Evolutionary conservation across 2,329 filamentous ascomycete genomes (phyloP).

Genomic region (Byssothecium circinans): DNA sequence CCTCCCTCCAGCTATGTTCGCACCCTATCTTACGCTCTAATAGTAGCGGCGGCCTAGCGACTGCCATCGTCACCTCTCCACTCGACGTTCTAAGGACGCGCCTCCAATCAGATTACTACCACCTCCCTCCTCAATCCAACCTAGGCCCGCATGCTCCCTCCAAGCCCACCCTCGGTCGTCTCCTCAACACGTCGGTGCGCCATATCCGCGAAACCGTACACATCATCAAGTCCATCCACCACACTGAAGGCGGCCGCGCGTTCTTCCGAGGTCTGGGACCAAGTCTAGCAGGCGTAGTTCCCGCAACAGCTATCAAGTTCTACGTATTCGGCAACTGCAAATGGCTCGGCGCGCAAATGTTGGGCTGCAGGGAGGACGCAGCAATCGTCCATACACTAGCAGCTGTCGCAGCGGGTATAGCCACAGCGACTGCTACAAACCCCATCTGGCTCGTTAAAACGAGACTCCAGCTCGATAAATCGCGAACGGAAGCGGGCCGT

Average conservation of each 20-base stretch:
- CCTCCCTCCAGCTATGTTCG: neutral
- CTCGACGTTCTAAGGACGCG: neutral
- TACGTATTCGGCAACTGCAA: conserved; percentile 46
- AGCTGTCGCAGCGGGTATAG: conserved; percentile 40
- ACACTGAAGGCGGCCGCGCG: conserved; percentile 42
- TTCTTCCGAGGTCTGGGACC: conserved; percentile 44
- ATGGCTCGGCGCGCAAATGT: conserved; percentile 32
- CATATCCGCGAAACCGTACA: conserved; percentile 37
- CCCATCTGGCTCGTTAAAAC: conserved; percentile 44
- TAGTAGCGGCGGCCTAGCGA: conserved; percentile 3
- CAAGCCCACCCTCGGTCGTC: neutral
- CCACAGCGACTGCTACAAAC: conserved; percentile 42
- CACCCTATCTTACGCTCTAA: neutral
- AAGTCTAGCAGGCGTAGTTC: conserved; percentile 44
- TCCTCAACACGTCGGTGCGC: conserved; percentile 2
- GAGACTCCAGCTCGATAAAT: conserved; percentile 15
- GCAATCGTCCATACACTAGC: conserved; percentile 38
- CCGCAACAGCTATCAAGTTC: conserved; percentile 45
- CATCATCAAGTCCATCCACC: conserved; percentile 42
- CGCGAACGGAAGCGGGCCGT: conserved; percentile 2
- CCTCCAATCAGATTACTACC: conserved; percentile 1
- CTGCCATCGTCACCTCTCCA: conserved; percentile 1
- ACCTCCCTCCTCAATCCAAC: conserved; percentile 1
- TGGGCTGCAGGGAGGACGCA: conserved; percentile 33
- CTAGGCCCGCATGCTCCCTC: neutral